Evolutionary conservation across 345 rosid genomes (phyloP).

Genomic region (Limnanthes douglasii): DNA sequence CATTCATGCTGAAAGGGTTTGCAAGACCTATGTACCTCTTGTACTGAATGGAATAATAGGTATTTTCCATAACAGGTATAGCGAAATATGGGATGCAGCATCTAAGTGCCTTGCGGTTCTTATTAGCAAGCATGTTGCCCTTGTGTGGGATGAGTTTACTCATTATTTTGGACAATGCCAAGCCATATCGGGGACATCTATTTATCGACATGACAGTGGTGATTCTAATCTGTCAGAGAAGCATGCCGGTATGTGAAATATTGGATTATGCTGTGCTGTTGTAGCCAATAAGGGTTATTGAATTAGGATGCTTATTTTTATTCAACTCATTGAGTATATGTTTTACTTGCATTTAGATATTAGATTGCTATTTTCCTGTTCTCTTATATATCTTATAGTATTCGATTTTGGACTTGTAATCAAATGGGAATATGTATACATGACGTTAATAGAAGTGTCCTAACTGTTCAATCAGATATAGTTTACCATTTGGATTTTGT

Average conservation of each 20-base stretch:
- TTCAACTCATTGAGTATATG: too few relatives aligned
- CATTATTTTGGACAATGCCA: slow-evolving; percentile 31
- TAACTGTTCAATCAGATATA: too few relatives aligned
- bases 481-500: too few relatives aligned
- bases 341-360: too few relatives aligned
- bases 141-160: slow-evolving; percentile 54
- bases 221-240: slow-evolving; percentile 15
- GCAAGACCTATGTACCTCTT: slow-evolving; percentile 32
- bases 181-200: slow-evolving; percentile 19
- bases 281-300: too few relatives aligned
- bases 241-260: slow-evolving; percentile 36
- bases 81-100: slow-evolving; percentile 48
- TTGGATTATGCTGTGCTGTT: too few relatives aligned
- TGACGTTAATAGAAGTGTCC: too few relatives aligned
- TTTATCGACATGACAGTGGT: slow-evolving; percentile 18
- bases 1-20: slow-evolving; percentile 54
- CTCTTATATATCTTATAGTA: too few relatives aligned
- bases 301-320: too few relatives aligned
- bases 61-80: slow-evolving; percentile 53
- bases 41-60: slow-evolving; percentile 66
- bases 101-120: slow-evolving; percentile 67
- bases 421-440: too few relatives aligned
- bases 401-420: too few relatives aligned
- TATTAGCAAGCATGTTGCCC: slow-evolving; percentile 28
- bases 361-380: too few relatives aligned